Evolutionary conservation across 2,329 filamentous ascomycete genomes (phyloP).

Genomic region (Xylariales sp.): DNA sequence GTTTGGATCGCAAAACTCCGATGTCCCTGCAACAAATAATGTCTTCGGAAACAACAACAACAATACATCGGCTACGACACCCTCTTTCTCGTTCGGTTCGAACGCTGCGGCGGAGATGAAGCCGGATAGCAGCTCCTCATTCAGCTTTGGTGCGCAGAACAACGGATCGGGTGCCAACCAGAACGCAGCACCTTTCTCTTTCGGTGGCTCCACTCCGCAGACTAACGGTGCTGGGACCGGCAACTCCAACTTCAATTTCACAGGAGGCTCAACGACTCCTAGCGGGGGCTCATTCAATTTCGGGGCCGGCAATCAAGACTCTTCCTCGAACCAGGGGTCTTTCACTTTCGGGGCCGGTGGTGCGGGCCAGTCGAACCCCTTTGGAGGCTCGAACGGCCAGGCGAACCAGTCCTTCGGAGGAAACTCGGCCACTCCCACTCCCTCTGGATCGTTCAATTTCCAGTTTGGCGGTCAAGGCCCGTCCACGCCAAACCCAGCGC

Average conservation of each 20-base stretch:
- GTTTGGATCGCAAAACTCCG: slow-evolving; percentile 38
- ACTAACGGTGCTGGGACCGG: slow-evolving; percentile 11
- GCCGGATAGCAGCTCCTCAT: slow-evolving; percentile 12
- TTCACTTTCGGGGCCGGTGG: slow-evolving; percentile 36
- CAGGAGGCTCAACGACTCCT: slow-evolving; percentile 16
- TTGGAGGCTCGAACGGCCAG: slow-evolving; percentile 15
- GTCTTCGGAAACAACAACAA: slow-evolving; percentile 19
- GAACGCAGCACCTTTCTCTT: slow-evolving; percentile 5
- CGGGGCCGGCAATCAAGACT: slow-evolving; percentile 15
- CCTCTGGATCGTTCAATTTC: slow-evolving; percentile 22
- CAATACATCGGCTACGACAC: slow-evolving; percentile 1
- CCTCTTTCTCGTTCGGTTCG: slow-evolving; percentile 10
- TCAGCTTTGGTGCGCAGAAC: slow-evolving; percentile 16
- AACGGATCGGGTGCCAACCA: slow-evolving; percentile 31
- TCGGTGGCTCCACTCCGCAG: slow-evolving; percentile 9
- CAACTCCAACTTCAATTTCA: slow-evolving; percentile 21
- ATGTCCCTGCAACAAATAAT: slow-evolving; percentile 12
- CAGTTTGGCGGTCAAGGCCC: slow-evolving; percentile 20
- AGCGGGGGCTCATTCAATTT: slow-evolving; percentile 19
- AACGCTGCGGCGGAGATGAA: slow-evolving; percentile 14
- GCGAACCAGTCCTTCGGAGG: slow-evolving; percentile 19
- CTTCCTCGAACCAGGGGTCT: slow-evolving; percentile 20
- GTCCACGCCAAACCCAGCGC: slow-evolving; percentile 19
- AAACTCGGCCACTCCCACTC: slow-evolving; percentile 15
- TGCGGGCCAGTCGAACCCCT: slow-evolving; percentile 26